Base-by-base conservation (phyloP, 768 basidiomycete species). In the Crassisporium funariophilum region DNA sequence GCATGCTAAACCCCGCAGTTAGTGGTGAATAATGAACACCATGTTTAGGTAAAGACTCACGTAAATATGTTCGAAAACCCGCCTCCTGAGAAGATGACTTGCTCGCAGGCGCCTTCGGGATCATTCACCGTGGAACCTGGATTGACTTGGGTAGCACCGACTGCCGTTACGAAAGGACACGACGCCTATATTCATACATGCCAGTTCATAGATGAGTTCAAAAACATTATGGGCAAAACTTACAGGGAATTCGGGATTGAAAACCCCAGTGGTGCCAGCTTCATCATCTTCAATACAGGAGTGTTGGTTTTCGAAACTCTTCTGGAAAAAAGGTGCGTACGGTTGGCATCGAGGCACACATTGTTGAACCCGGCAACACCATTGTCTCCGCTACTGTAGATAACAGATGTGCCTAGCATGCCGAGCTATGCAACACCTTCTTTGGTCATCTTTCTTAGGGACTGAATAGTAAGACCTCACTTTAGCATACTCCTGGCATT, bases 151-250 rank as follows among this genome's bases (percentile, higher is more conserved):
- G 78, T 81, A 0, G 72, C 75, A n/a, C 79, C 78, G 34, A 80
- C 74, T 4, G 79, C 70, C n/a, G 78, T 79, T 21, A 79, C 59
- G 45, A 71, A 79, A 0, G 78, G 78, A 52, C 78, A 79, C 4
- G 73, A 71, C 11, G 63, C n/a, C n/a, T n/a, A n/a, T n/a, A 63
- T 69, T 72, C 19, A 29, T 24, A 36, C 33, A 42, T 6, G 8
- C 4, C 9, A 19, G 2, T 16, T 12, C 12, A 44, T 31, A 34
- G 13, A 25, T 24, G n/a, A 11, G 8, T n/a, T 5, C n/a, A 5
- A 29, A 15, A 22, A 34, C 7, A 8, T 13, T 10, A 17, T 16
- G 17, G 24, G 35, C 19, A 16, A 31, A 4, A 35, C 57, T n/a
- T 42, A 62, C 61, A 37, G 64, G 59, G 47, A 61, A 62, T 2